Base-by-base conservation (phyloP, 768 basidiomycete species). In the Xerocomellus amylosporus region DNA sequence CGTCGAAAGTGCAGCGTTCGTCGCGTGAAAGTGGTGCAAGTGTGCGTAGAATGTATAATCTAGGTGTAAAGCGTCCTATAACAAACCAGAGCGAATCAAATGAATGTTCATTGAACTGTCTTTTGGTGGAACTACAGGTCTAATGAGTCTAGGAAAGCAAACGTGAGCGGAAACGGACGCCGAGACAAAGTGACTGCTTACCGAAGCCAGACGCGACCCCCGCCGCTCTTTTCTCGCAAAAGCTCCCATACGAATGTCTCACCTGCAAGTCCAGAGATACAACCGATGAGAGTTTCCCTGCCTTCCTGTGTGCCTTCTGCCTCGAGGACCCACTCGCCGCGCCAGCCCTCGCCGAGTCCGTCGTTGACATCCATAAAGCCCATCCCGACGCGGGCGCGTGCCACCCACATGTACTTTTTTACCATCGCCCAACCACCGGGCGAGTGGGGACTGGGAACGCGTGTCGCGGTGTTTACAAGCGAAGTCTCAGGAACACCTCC, bases 281-380 rank as follows among this genome's bases (percentile, higher is more conserved):
- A 83, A 55, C 84, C 77, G n/a, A 86, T 55, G 39, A 89, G 67
- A 3, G 73, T 65, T 64, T 80, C 75, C 42, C 79, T 74, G 6
- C 85, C 87, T 64, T 88, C 87, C 31, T 71, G 74, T 17, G 88
- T 91, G 1, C 88, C 90, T 50, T 88, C 87, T 1, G 82, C 84
- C 68, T 91, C 87, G n/a, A 91, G 73, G 14, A 88, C 73, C 88
- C 90, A 90, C 58, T 90, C 86, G 9, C 86, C 86, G 31, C 78
- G 74, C 85, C 90, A 88, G 6, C 84, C 85, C n/a, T 80, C 79
- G 13, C 86, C 84, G 22, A 86, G 71, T 31, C 70, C 77, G 19
- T 70, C 70, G 44, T 68, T 64, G 13, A 66, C 36, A 48, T 66
- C 73, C 70, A 59, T 73, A 65, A 67, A 71, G 58, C 65, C 66